phyloP scores from a whole-genome alignment of 1,139 yeast genomes.

The Geotrichum candidum region DNA sequence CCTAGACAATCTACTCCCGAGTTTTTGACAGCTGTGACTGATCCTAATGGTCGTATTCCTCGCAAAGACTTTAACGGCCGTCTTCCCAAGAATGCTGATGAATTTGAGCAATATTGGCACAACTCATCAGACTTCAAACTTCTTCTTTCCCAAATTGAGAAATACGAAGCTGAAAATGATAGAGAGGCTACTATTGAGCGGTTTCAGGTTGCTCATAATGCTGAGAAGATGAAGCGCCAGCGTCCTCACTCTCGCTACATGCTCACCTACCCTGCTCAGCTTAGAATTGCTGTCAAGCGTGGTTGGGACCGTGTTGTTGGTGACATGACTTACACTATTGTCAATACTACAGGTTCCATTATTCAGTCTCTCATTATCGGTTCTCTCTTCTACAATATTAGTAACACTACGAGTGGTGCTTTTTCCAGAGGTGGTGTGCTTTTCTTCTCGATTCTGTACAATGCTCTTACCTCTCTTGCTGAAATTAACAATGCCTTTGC shows the following conservation, averaged over 20 bases:
- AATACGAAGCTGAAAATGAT: slow-evolving; percentile 37
- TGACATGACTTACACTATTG: slow-evolving; percentile 48
- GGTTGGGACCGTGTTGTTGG: slow-evolving; percentile 50
- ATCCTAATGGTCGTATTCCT: slow-evolving; percentile 48
- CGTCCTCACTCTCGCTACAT: slow-evolving; percentile 34
- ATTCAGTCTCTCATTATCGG: slow-evolving; percentile 50
- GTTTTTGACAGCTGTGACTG: slow-evolving; percentile 60
- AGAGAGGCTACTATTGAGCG: slow-evolving; percentile 42
- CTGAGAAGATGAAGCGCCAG: slow-evolving; percentile 32
- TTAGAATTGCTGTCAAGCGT: slow-evolving; percentile 42
- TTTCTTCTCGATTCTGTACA: slow-evolving; percentile 52
- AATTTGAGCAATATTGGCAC: slow-evolving; percentile 53
- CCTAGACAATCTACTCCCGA: slow-evolving; percentile 61
- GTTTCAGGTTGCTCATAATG: slow-evolving; percentile 41
- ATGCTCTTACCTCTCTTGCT: slow-evolving; percentile 52
- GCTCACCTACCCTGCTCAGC: slow-evolving; percentile 39
- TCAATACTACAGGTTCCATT: slow-evolving; percentile 46
- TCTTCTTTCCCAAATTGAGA: slow-evolving; percentile 48
- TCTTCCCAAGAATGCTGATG: slow-evolving; percentile 54
- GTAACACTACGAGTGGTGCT: slow-evolving; percentile 46
- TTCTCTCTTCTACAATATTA: slow-evolving; percentile 51
- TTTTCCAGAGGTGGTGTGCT: slow-evolving; percentile 53
- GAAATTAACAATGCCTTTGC: slow-evolving; percentile 53
- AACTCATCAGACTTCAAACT: slow-evolving; percentile 46
- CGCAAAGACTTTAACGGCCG: slow-evolving; percentile 44